Evolutionary conservation across 2,329 filamentous ascomycete species (phyloP).

Genomic region (Stemphylium lycopersici): DNA sequence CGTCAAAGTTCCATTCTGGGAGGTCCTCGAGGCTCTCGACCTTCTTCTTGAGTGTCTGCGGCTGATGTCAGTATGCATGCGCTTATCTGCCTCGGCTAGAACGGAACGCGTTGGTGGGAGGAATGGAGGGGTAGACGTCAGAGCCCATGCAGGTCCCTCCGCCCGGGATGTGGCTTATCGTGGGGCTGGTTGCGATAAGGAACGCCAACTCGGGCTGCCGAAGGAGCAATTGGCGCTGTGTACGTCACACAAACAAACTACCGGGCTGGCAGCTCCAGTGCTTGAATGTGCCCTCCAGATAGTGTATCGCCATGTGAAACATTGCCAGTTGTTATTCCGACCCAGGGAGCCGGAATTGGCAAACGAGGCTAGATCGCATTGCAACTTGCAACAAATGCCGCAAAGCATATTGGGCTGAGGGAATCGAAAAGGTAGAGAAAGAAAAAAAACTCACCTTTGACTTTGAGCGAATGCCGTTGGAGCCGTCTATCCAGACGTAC

Average conservation of each 20-base stretch:
- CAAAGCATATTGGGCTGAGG: conserved; percentile 1
- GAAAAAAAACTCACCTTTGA: conserved; percentile 74
- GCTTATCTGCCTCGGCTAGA: conserved; percentile 1
- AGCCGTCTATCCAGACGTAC: conserved; percentile 94
- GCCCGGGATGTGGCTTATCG: conserved; percentile 37
- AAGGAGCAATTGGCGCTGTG: conserved; percentile 27
- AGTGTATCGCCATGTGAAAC: conserved; percentile 10
- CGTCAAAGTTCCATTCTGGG: conserved; percentile 82
- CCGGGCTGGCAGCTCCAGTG: conserved; percentile 14
- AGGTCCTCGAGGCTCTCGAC: conserved; percentile 67
- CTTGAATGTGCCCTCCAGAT: conserved; percentile 10
- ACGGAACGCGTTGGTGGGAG: conserved; percentile 8
- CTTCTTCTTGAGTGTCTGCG: conserved; percentile 67
- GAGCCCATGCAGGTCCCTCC: conserved; percentile 17
- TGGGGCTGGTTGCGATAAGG: conserved; percentile 39
- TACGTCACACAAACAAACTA: conserved; percentile 27
- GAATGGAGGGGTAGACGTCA: conserved; percentile 12
- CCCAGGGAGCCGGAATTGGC: conserved; percentile 4
- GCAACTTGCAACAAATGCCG: conserved; percentile 15
- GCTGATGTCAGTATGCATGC: conserved; percentile 30
- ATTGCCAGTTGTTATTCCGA: conserved; percentile 6
- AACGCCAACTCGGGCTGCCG: conserved; percentile 18
- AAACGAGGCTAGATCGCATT: conserved; percentile 6
- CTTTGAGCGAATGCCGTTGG: conserved; percentile 88
- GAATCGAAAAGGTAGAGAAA: not conserved